Evolutionary conservation across 192 early-diverging fungal genomes (phyloP), one percentile per base, ranked within the genome.

Genomic region (Coemansia sp.): DNA sequence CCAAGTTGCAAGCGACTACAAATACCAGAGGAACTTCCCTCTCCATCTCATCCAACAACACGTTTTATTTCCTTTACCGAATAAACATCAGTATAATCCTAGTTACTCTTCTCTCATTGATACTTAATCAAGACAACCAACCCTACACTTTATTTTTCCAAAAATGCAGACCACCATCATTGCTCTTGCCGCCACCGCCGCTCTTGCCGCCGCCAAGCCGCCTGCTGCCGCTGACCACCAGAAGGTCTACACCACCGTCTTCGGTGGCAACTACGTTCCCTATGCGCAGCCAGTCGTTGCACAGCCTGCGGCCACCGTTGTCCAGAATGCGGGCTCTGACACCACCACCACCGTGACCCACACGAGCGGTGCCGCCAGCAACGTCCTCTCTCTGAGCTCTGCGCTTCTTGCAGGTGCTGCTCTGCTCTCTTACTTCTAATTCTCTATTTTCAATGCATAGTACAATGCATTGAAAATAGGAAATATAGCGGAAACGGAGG

Each of bases 261-360:
- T 61, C 23, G 75, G 69, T 43, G 63, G 62, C 12, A 48, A 47
- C 41, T 23, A 15, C 8, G 70, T 61, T 13, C 42, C 65, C 32
- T 38, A 44, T 32, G 65, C 58, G 42, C 70, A 72, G 64, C 70
- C 70, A 16, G 70, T 67, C 15, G 64, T 58, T 23, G 70, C 56
- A 15, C 69, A 71, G 65, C 68, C 10, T 8, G 63, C 67, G n/a
- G 73, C 68, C 10, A 69, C 43, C 38, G 69, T 83, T 23, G 72
- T 83, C 15, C 75, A 77, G 67, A 77, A 77, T 56, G 80, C 65
- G 9, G 19, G 40, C 9, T 68, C 52, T 1, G 74, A 82, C 56
- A 64, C 70, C 65, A 77, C 75, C 26, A 75, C 76, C 42, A 83
- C 80, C 16, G 63, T 67, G 41, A 83, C 80, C 40, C 56, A 61